Evolutionary conservation across 139 green algal species (phyloP).

Genomic region (Dunaliella primolecta): DNA sequence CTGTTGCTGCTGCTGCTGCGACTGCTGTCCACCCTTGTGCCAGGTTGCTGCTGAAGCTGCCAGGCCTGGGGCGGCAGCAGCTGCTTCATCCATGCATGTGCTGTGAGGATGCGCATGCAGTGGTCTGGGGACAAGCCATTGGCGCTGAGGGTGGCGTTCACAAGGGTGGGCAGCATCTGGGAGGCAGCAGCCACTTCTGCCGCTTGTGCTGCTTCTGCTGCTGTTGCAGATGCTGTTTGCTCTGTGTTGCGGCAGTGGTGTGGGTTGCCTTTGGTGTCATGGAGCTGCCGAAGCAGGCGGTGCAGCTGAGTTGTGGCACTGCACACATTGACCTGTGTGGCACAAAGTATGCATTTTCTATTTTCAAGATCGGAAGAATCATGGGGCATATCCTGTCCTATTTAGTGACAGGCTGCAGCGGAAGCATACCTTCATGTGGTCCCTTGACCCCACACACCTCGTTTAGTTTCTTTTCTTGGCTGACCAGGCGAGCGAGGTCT

Average conservation of each 20-base stretch:
- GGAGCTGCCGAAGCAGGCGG: neutral
- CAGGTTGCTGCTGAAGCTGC: neutral
- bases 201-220: neutral
- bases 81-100: neutral
- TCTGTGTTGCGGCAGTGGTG: too few species aligned
- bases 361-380: too few species aligned
- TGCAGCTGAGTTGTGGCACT: neutral
- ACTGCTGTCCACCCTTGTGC: neutral
- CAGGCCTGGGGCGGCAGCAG: neutral
- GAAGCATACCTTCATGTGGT: too few species aligned
- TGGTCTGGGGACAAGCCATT: neutral
- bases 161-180: neutral
- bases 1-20: neutral
- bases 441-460: neutral
- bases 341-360: neutral
- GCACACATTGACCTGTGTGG: neutral
- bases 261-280: too few species aligned
- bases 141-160: neutral
- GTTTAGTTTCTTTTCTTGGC: neutral
- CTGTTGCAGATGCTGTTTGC: neutral
- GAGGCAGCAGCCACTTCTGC: neutral
- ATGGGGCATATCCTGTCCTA: too few species aligned
- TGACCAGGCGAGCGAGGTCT: neutral
- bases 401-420: too few species aligned
- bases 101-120: neutral